Evolutionary conservation across 163 green algal species (phyloP).

Genomic region (Coccomyxa subellipsoidea): DNA sequence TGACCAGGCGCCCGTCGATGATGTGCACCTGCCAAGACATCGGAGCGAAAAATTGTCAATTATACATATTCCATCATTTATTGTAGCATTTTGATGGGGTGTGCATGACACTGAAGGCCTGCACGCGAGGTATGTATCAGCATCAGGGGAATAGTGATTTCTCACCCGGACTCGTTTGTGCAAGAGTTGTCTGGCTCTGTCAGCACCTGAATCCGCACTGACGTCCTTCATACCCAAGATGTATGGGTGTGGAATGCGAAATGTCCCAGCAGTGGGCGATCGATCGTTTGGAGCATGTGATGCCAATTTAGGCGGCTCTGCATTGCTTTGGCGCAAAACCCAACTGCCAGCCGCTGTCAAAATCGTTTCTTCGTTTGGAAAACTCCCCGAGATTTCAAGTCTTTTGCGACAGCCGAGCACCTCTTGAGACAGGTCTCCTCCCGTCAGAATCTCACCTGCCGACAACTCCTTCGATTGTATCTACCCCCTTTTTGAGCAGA

Average conservation of each 20-base stretch:
- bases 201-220: neutral
- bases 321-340: neutral
- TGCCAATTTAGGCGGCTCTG: neutral
- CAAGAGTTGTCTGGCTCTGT: neutral
- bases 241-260: neutral
- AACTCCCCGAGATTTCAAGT: neutral
- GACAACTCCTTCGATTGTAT: neutral
- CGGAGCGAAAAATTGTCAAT: neutral
- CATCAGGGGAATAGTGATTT: neutral
- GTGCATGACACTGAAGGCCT: neutral
- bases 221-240: neutral
- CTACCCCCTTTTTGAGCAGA: neutral
- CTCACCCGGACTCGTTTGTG: neutral
- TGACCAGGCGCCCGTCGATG: neutral
- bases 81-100: neutral
- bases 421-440: too few species aligned
- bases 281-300: neutral
- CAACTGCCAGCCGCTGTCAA: neutral
- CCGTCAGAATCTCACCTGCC: too few species aligned
- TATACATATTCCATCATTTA: neutral
- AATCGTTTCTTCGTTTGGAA: neutral
- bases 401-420: neutral
- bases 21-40: neutral
- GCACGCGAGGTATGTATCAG: neutral
- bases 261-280: neutral